A percentile compares a stretch with the other conserved stretches of the same genome.
These are phyloP conservation scores for Micromonas commoda DNA, from an alignment of 139 green algal genomes.

Conservation along the genomic window DNA sequence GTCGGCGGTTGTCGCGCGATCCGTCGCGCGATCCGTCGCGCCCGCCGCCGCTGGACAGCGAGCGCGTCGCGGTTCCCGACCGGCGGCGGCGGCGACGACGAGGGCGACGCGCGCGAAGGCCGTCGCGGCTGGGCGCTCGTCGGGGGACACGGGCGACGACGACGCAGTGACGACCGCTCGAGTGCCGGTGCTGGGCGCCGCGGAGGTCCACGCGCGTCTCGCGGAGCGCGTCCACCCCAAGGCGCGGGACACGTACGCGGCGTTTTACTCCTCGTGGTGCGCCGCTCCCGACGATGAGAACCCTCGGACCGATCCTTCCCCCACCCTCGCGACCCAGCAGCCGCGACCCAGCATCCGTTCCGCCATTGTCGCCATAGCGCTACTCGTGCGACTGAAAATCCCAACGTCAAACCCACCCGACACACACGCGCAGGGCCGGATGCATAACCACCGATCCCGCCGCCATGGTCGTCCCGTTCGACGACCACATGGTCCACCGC, in stretches of 20 bases:
- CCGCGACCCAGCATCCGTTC: no score
- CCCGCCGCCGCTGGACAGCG: no score
- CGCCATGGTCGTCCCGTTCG: constrained; percentile 48
- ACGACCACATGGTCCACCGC: constrained; percentile 83
- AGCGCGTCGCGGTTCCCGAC: no score
- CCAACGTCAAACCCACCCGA: no score
- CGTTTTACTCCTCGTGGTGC: not conserved
- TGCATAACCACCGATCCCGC: constrained; percentile 19
- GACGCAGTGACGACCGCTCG: not conserved
- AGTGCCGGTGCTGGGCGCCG: not conserved
- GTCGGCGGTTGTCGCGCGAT: no score
- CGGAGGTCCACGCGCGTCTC: not conserved
- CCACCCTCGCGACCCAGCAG: no score
- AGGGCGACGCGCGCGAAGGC: not conserved
- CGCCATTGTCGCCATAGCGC: no score
- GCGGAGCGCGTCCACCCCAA: not conserved
- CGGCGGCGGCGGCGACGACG: no score
- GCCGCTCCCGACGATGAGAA: not conserved
- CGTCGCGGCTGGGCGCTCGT: not conserved
- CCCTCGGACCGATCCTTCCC: no score
- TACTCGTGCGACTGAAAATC: no score
- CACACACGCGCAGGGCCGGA: not conserved
- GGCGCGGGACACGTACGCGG: not conserved
- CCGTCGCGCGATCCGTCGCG: no score
- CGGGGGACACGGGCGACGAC: not conserved